Base-by-base conservation (phyloP, 2,329 filamentous ascomycete species). In the Cylindrodendrum hubeiense region DNA sequence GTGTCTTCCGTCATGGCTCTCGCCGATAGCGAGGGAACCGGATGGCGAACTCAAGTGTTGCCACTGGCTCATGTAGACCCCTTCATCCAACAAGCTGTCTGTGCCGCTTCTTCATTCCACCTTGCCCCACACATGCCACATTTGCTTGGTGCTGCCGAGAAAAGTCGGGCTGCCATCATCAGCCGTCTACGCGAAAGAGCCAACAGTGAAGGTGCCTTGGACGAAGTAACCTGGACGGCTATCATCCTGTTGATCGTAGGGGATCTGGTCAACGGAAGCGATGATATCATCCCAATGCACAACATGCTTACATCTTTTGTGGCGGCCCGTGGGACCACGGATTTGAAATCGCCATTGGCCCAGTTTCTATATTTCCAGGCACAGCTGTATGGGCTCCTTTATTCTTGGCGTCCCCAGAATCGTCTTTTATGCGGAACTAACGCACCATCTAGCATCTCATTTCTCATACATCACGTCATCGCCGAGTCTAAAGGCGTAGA, bases 31-130 rank as follows among this genome's bases (percentile, higher is more conserved):
- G n/a, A n/a, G 2, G 37, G 24, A 26, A 26, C 22, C 10, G n/a
- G n/a, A 33, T 30, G n/a, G 26, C 28, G 41, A 57, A 49, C 49
- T 28, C 24, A 55, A n/a, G 4, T 41, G 13, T 41, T 49, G 41
- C 54, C 54, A 37, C 43, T 50, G 21, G 54, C 44, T 57, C 17
- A 51, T 13, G 26, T 34, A 6, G 54, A 57, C 44, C 54, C 54
- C 43, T 2, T 39, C 15, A 39, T 39, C 15, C 37, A 39, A n/a
- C 37, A 39, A n/a, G 37, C 37, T n/a, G 7, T 39, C 37, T 39
- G 37, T n/a, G 37, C n/a, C 37, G 8, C 15, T 39, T 15, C 37
- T 6, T 4, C 37, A 5, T 39, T 39, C n/a, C 17, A 39, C n/a
- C 37, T 39, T 39, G 37, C 37, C 9, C 37, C 15, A 39, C 15